phyloP scores from a whole-genome alignment of 1,284 basidiomycete species.

The Rhodofomes roseus region DNA sequence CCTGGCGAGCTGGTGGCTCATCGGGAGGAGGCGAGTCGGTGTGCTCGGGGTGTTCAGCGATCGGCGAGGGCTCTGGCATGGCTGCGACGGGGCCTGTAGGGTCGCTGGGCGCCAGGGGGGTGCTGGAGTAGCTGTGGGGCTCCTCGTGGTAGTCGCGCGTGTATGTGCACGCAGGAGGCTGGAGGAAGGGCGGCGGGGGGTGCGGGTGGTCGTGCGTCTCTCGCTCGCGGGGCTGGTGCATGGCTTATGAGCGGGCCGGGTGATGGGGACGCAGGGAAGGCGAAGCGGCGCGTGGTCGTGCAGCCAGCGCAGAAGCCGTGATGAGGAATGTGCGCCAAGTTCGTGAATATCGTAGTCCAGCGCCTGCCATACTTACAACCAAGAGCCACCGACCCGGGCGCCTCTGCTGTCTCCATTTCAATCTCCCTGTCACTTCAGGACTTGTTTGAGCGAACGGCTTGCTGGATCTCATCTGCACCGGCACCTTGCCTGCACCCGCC shows the following conservation, averaged over 20 bases:
- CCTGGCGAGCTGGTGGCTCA: neutral
- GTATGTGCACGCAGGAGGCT: neutral
- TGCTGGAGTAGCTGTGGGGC: neutral
- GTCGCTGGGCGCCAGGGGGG: neutral
- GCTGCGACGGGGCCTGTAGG: neutral
- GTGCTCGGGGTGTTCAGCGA: neutral
- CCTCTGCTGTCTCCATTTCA: neutral
- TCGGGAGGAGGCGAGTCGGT: neutral
- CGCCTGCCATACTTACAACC: neutral
- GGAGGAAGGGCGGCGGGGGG: neutral
- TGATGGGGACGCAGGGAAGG: neutral
- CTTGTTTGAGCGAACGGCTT: neutral
- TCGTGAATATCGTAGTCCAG: neutral
- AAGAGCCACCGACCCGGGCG: neutral
- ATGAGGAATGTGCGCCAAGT: neutral
- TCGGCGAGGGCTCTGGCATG: slow-evolving; percentile 1
- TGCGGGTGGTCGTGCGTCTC: neutral
- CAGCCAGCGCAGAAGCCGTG: neutral
- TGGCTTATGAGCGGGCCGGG: neutral
- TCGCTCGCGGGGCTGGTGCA: neutral
- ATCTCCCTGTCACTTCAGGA: neutral
- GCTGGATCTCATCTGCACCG: neutral
- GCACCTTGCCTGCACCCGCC: no score
- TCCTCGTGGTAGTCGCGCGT: neutral
- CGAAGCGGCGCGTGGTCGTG: neutral